These are phyloP conservation scores for Globisporangium perplexum DNA, from an alignment of 352 stramenopile genomes.

Conservation along the genomic window DNA sequence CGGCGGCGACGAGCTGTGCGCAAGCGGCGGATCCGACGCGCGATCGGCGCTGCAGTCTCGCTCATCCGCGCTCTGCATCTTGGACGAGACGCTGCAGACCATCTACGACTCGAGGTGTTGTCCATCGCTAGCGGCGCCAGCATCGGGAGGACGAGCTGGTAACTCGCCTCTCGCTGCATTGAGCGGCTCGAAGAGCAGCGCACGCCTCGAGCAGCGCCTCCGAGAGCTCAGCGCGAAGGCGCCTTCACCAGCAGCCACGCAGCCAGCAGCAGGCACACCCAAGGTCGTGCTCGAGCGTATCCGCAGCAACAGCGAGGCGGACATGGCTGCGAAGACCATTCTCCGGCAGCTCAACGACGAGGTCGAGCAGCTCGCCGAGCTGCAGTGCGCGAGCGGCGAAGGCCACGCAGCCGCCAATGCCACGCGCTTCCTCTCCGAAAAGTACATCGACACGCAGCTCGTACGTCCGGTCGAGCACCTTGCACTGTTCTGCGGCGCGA, in stretches of 20 bases:
- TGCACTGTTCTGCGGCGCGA: neutral
- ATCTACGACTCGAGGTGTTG: slow-evolving; percentile 26
- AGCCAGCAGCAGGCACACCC: neutral
- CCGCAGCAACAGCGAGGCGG: slow-evolving; percentile 17
- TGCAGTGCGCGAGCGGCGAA: neutral
- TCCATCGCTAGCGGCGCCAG: neutral
- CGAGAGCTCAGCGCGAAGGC: slow-evolving; percentile 1
- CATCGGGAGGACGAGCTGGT: too few relatives aligned
- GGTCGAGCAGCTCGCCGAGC: slow-evolving; percentile 25
- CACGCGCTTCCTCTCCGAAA: slow-evolving; percentile 32
- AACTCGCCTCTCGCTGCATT: neutral
- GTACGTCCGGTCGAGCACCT: too few relatives aligned
- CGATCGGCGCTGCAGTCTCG: slow-evolving; percentile 7
- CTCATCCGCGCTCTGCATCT: slow-evolving; percentile 23
- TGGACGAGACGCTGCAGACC: slow-evolving; percentile 46
- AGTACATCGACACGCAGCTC: slow-evolving; percentile 30
- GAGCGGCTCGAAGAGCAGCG: slow-evolving; percentile 1
- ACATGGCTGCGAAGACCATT: slow-evolving; percentile 26
- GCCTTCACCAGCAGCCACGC: neutral
- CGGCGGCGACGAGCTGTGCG: neutral
- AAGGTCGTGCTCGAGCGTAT: neutral
- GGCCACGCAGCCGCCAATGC: slow-evolving; percentile 7
- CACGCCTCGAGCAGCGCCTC: slow-evolving; percentile 8
- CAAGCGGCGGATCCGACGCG: too few relatives aligned
- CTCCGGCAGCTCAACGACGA: slow-evolving; percentile 41